phyloP scores from a whole-genome alignment of 2,329 filamentous ascomycete genomes.

The Xylaria sp. region DNA sequence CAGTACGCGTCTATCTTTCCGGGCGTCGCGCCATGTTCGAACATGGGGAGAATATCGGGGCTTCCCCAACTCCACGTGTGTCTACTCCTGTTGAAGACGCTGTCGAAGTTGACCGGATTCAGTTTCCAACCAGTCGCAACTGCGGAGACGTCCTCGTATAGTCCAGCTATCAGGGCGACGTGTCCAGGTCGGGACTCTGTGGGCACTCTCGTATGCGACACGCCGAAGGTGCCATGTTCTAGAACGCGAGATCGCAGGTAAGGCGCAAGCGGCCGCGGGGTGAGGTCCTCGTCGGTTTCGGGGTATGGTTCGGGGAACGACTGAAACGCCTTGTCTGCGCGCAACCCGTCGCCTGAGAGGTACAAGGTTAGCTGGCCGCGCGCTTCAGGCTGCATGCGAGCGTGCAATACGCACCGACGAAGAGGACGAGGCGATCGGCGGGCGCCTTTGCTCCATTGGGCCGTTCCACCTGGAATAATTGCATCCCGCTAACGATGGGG shows the following conservation, averaged over 20 bases:
- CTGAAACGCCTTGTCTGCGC: constrained; percentile 97
- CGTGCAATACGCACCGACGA: constrained; percentile 70
- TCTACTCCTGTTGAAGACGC: constrained; percentile 93
- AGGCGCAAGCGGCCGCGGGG: constrained; percentile 80
- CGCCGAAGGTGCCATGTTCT: constrained; percentile 89
- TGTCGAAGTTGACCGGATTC: constrained; percentile 98
- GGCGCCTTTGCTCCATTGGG: constrained; percentile 66
- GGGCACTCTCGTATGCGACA: constrained; percentile 94
- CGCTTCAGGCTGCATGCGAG: constrained; percentile 1
- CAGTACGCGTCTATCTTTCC: constrained; percentile 85
- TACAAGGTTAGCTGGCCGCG: constrained; percentile 13
- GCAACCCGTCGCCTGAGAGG: constrained; percentile 76
- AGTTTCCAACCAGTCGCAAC: constrained; percentile 98
- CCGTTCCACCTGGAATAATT: constrained; percentile 71
- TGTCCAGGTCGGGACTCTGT: constrained; percentile 96
- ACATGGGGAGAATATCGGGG: constrained; percentile 97
- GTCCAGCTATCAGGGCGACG: constrained; percentile 91
- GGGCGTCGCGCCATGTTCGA: constrained; percentile 86
- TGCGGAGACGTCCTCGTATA: constrained; percentile 97
- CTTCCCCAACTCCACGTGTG: constrained; percentile 99
- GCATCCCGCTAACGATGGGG: constrained; percentile 95
- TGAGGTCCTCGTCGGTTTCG: constrained; percentile 64
- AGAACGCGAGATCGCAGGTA: constrained; percentile 89
- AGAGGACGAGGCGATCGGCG: constrained; percentile 87
- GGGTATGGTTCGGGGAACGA: constrained; percentile 85